Conservation (phyloP, 805 yeast species). For the Myxozyma geophila region DNA sequence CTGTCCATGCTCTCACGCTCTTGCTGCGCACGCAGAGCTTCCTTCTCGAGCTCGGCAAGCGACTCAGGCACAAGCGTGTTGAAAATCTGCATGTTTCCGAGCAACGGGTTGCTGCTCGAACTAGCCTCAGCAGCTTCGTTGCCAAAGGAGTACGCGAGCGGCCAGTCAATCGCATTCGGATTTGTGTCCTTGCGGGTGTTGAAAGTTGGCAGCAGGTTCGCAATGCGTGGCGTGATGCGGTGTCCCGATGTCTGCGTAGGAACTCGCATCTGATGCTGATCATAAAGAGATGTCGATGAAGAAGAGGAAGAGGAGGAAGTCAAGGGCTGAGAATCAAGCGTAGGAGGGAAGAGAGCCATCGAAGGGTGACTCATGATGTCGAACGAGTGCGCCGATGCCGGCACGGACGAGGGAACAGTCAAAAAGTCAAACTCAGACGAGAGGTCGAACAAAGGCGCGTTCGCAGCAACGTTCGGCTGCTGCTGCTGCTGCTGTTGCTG, state of each 20-base stretch:
- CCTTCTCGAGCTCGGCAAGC: conserved; percentile 40
- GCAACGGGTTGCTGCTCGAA: neutral
- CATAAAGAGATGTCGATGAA: neutral
- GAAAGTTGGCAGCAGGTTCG: conserved; percentile 31
- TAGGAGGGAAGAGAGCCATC: neutral
- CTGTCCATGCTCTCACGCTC: conserved; percentile 17
- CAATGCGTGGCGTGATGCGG: conserved; percentile 36
- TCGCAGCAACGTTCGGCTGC: neutral
- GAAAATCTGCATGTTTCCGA: conserved; percentile 36
- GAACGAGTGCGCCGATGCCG: too few relatives aligned
- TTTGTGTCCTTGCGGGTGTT: conserved; percentile 35
- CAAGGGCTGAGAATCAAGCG: neutral
- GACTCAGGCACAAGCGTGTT: conserved; percentile 38
- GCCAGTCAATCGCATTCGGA: conserved; percentile 37
- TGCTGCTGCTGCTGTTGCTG: neutral
- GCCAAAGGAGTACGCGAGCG: conserved; percentile 31
- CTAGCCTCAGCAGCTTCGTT: neutral
- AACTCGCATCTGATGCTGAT: neutral
- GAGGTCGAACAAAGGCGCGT: neutral
- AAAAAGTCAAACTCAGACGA: conserved; percentile 8
- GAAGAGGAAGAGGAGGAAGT: neutral
- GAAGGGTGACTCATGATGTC: neutral
- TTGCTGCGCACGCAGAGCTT: conserved; percentile 27
- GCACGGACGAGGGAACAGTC: neutral
- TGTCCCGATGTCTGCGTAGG: neutral